A percentile compares a stretch with the other conserved stretches of the same genome.
Conservation (phyloP, 441 rosid species). For the Bruguiera hainesii region DNA sequence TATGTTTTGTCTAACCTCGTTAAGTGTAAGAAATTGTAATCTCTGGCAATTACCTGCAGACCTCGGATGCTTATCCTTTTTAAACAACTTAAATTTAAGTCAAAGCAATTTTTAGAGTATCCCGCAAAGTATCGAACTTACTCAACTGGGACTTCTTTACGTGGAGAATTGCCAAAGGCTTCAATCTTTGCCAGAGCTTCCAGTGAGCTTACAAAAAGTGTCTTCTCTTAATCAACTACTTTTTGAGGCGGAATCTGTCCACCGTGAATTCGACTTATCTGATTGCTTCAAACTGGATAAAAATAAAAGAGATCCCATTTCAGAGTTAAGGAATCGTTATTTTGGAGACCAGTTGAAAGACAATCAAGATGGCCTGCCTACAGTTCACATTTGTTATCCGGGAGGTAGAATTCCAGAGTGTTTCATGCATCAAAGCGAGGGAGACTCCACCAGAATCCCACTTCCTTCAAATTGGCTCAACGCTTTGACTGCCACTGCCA, state of each 20-base stretch:
- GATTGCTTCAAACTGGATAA: conserved; percentile 4
- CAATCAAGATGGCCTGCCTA: no score
- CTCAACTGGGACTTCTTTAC: not conserved
- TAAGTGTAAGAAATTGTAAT: no score
- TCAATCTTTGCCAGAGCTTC: conserved; percentile 8
- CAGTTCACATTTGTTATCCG: not conserved
- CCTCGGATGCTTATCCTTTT: no score
- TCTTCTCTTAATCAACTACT: not conserved
- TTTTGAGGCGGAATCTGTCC: not conserved
- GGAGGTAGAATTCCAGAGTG: not conserved
- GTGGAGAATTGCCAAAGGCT: conserved; percentile 6
- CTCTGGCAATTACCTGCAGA: no score
- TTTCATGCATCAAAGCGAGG: not conserved
- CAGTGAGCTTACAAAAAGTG: not conserved
- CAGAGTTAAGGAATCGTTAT: not conserved
- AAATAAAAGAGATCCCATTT: not conserved
- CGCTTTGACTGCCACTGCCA: no score
- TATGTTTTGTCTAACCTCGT: no score
- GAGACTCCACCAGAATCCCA: not conserved
- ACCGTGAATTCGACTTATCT: not conserved
- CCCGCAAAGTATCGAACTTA: not conserved
- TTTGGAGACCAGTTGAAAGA: not conserved
- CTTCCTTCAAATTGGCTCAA: not conserved
- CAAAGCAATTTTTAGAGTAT: not conserved
- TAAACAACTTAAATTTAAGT: no score